Evolutionary conservation across 2,329 filamentous ascomycete genomes (phyloP).

Genomic region (Fusarium duplospermum): DNA sequence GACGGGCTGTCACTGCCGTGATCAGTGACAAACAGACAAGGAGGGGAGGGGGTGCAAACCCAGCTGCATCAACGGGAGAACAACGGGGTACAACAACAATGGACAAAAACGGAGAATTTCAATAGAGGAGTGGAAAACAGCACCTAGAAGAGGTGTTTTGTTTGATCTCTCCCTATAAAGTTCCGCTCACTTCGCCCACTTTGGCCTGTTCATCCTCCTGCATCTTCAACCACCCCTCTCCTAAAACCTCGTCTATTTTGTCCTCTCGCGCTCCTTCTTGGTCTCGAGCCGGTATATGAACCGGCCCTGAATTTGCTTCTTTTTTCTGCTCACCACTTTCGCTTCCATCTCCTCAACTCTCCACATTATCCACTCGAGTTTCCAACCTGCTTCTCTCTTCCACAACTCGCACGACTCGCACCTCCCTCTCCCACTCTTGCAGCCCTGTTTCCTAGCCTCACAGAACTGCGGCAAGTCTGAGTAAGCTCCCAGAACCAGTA

Average conservation of each 20-base stretch:
- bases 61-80: neutral
- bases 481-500: neutral
- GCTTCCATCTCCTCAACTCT: neutral
- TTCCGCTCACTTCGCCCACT: neutral
- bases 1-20: neutral
- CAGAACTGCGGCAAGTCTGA: neutral
- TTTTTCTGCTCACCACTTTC: neutral
- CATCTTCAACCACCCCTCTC: neutral
- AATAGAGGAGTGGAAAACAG: neutral
- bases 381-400: too few species aligned
- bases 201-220: neutral
- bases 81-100: neutral
- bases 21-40: neutral
- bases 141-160: neutral
- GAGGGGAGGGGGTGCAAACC: neutral
- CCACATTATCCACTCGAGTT: neutral
- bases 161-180: neutral
- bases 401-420: too few species aligned
- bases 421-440: too few species aligned
- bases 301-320: neutral
- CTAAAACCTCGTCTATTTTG: neutral
- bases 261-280: neutral
- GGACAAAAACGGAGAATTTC: neutral
- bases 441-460: neutral
- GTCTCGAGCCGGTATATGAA: neutral